These are phyloP conservation scores for Agrocybe pediades DNA, from an alignment of 768 basidiomycete species.

Conservation along the genomic window DNA sequence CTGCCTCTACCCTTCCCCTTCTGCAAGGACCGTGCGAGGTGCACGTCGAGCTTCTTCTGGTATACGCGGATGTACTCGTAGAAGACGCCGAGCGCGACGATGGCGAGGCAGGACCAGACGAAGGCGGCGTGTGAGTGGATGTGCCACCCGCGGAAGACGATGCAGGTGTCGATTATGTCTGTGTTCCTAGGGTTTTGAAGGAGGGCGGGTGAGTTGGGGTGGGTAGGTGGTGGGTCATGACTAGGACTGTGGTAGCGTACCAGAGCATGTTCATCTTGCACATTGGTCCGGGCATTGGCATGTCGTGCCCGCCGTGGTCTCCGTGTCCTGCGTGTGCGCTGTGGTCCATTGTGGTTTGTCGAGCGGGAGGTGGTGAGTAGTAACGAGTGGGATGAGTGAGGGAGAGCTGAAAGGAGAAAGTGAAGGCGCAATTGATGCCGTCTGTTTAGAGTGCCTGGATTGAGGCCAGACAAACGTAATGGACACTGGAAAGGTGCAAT, in stretches of 20 bases:
- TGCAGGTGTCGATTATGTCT: conserved; percentile 75
- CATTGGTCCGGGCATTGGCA: conserved; percentile 41
- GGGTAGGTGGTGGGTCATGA: neutral
- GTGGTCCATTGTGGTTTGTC: conserved; percentile 47
- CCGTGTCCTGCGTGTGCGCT: conserved; percentile 28
- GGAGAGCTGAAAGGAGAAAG: neutral
- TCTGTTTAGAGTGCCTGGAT: neutral
- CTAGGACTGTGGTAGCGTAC: conserved; percentile 31
- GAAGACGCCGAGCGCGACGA: conserved; percentile 68
- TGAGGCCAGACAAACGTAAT: neutral
- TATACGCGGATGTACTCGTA: conserved; percentile 80
- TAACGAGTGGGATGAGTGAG: neutral
- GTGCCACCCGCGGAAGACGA: conserved; percentile 83
- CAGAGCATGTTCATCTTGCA: conserved; percentile 88
- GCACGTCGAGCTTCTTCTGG: conserved; percentile 57
- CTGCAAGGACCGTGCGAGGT: conserved; percentile 50
- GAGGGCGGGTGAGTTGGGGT: neutral
- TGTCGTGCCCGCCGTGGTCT: conserved; percentile 40
- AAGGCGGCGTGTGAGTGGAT: conserved; percentile 59
- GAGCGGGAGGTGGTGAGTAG: neutral
- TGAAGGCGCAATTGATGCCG: neutral
- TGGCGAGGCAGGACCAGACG: conserved; percentile 61
- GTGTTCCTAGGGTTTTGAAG: conserved; percentile 56
- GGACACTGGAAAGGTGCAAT: too few relatives aligned
- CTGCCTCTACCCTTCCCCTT: conserved; percentile 46